Conservation (phyloP, 306 rosid genomes). For the Inga laurina region DNA sequence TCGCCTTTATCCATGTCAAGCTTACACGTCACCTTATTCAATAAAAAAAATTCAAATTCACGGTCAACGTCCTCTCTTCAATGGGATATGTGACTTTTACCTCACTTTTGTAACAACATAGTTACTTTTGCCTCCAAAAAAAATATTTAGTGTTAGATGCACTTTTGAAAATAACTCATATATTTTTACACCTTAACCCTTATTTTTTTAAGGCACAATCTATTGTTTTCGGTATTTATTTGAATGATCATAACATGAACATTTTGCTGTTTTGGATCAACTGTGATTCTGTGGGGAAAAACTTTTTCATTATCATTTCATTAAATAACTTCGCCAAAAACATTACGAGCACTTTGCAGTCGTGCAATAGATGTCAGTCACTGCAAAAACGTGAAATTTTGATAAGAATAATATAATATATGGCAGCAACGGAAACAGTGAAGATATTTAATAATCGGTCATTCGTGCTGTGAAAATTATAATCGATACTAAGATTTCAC, state of each 20-base stretch:
- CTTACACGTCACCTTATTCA: no score
- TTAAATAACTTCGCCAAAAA: not conserved
- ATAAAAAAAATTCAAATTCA: no score
- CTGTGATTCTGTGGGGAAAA: not conserved
- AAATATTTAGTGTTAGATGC: no score
- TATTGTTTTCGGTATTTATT: no score
- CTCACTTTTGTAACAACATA: no score
- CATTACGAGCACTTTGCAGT: not conserved
- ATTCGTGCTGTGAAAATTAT: not conserved
- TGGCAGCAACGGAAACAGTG: not conserved
- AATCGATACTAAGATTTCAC: not conserved
- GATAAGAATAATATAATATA: not conserved
- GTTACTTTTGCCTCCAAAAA: no score
- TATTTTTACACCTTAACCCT: no score
- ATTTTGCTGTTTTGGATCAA: not conserved
- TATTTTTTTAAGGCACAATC: not conserved
- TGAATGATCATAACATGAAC: no score
- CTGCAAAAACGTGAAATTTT: not conserved
- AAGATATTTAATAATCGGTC: not conserved
- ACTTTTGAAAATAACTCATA: no score
- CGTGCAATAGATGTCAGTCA: not conserved
- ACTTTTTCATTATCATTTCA: not conserved
- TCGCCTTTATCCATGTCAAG: constrained; percentile 4
- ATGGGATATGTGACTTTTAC: no score
- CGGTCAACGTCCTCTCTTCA: no score